Evolutionary conservation across 2,329 filamentous ascomycete species (phyloP).

Genomic region (Pseudocercospora eumusae): DNA sequence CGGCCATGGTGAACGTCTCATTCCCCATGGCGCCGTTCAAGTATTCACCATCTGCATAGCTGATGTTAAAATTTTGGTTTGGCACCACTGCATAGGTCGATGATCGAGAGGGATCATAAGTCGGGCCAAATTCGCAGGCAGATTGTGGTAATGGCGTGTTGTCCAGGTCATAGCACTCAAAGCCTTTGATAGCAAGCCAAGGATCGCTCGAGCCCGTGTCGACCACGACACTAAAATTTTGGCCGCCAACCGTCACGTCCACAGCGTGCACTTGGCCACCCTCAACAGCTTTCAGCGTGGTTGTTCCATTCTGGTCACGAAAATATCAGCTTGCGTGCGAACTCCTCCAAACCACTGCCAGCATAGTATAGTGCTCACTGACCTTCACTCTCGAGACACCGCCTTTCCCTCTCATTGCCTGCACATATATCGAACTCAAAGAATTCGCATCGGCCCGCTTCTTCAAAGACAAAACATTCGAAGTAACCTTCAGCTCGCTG

Average conservation of each 20-base stretch:
- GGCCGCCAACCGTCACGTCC: conserved; percentile 34
- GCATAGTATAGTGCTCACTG: conserved; percentile 5
- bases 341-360: not conserved
- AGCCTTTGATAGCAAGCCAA: conserved; percentile 44
- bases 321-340: not conserved
- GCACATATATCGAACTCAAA: conserved; percentile 33
- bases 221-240: conserved; percentile 43
- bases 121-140: conserved; percentile 39
- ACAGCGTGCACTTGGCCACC: conserved; percentile 38
- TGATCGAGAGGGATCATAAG: conserved; percentile 34
- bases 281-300: conserved; percentile 26
- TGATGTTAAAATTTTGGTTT: conserved; percentile 47
- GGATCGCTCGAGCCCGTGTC: conserved; percentile 55
- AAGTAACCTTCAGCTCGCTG: conserved; percentile 30
- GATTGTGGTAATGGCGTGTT: conserved; percentile 17
- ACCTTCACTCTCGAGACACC: conserved; percentile 25
- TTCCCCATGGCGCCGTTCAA: conserved; percentile 45
- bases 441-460: conserved; percentile 26
- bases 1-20: conserved; percentile 49
- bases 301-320: conserved; percentile 26
- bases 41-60: conserved; percentile 48
- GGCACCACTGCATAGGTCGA: conserved; percentile 44
- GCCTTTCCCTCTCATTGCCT: conserved; percentile 30
- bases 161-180: conserved; percentile 31
- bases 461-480: conserved; percentile 32